Percentiles rank a stretch among this genome's conserved stretches.
Conservation (phyloP, 352 stramenopile genomes). For the Hyaloperonospora arabidopsidis region DNA sequence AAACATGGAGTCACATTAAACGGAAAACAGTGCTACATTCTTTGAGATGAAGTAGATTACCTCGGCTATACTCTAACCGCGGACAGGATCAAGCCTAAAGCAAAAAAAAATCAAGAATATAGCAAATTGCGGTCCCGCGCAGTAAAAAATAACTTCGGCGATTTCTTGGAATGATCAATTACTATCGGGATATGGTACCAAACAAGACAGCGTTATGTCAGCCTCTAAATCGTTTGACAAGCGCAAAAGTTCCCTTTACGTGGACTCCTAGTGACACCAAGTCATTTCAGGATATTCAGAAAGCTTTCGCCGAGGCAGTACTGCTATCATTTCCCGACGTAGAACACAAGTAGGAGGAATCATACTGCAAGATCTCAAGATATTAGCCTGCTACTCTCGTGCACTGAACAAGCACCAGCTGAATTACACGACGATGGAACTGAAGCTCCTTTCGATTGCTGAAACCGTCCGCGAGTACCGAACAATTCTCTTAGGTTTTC, state of each 20-base stretch:
- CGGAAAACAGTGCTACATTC: no score
- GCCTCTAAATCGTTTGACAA: constrained; percentile 2
- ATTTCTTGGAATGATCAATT: constrained; percentile 5
- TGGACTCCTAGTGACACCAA: constrained; percentile 2
- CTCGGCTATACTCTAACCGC: no score
- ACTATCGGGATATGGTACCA: constrained; percentile 6
- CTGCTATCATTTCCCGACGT: constrained; percentile 4
- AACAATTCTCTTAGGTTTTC: constrained; percentile 5
- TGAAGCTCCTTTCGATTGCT: constrained; percentile 1
- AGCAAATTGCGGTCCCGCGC: constrained; percentile 5
- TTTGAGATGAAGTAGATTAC: no score
- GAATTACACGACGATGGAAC: constrained; percentile 8
- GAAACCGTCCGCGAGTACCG: constrained; percentile 1
- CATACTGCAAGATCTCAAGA: neutral
- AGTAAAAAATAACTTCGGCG: constrained; percentile 3
- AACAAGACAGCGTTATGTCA: constrained; percentile 3
- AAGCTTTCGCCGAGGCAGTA: constrained; percentile 3
- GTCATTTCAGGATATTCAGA: neutral
- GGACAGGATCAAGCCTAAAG: constrained; percentile 4
- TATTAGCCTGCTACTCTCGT: neutral
- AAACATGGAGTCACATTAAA: no score
- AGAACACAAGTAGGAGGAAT: neutral
- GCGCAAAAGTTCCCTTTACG: neutral
- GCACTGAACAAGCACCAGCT: neutral
- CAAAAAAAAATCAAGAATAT: constrained; percentile 1